Conservation (phyloP, 2,329 filamentous ascomycete genomes). For the Diaporthe velutina region DNA sequence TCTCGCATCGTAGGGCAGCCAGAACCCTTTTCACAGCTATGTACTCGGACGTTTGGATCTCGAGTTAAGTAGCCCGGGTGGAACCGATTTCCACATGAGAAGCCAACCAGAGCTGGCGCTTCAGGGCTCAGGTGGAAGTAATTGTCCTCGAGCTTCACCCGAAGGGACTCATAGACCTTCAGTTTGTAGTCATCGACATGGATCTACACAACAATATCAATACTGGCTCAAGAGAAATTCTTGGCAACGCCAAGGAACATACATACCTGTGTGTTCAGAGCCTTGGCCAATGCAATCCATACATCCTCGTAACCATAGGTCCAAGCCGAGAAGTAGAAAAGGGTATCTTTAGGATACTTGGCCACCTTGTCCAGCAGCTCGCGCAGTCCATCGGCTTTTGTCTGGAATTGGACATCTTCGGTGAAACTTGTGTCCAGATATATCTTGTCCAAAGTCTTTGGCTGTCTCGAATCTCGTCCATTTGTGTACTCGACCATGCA, state of each 20-base stretch:
- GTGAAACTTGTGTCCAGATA: conserved; percentile 91
- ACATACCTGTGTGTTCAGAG: conserved; percentile 72
- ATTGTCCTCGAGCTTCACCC: conserved; percentile 55
- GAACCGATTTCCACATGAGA: conserved; percentile 78
- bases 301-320: conserved; percentile 90
- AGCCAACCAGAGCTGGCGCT: conserved; percentile 78
- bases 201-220: conserved; percentile 59
- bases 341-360: conserved; percentile 77
- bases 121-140: conserved; percentile 66
- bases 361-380: conserved; percentile 79
- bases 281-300: conserved; percentile 83
- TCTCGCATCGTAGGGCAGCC: conserved; percentile 65
- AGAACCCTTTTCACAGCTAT: conserved; percentile 86
- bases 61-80: conserved; percentile 80
- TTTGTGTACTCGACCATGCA: conserved; percentile 79
- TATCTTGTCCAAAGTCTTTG: conserved; percentile 80
- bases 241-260: neutral
- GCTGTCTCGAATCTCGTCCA: conserved; percentile 20
- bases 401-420: conserved; percentile 61
- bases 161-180: conserved; percentile 76
- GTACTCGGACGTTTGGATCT: conserved; percentile 74
- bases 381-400: conserved; percentile 79
- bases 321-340: conserved; percentile 90
- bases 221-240: neutral
- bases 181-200: conserved; percentile 89